Evolutionary conservation across 129 eudicot species (phyloP).

Genomic region (Logfia minima): DNA sequence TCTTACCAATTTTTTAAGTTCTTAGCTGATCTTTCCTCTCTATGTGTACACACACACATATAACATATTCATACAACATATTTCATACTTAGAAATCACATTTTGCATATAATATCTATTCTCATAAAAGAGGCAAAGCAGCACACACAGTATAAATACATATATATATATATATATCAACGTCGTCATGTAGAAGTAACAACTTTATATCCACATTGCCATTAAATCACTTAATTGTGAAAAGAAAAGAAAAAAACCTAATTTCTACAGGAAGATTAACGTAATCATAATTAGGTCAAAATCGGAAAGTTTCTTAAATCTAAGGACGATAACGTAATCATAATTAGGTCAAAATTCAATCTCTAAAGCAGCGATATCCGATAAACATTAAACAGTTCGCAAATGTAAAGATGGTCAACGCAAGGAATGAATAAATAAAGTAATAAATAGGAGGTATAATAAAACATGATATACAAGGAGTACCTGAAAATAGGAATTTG

Average conservation of each 20-base stretch:
- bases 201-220: background rate
- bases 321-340: background rate
- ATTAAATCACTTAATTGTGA: conserved; percentile 1
- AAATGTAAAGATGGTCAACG: conserved; percentile 7
- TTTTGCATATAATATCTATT: background rate
- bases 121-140: too few species aligned
- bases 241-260: background rate
- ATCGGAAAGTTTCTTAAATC: background rate
- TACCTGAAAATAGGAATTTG: conserved; percentile 83
- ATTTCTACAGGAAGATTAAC: background rate
- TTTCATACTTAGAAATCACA: background rate
- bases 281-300: background rate
- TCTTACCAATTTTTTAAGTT: background rate
- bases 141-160: too few species aligned
- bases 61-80: background rate
- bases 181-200: background rate
- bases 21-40: background rate
- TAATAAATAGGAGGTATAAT: background rate
- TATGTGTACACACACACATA: background rate
- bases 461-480: background rate
- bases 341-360: background rate
- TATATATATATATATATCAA: too few species aligned
- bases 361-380: background rate
- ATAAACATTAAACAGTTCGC: background rate
- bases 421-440: background rate